Percentiles rank a stretch among this genome's conserved stretches.
Evolutionary conservation across 139 green algal species (phyloP).

Genomic region (Tetraselmis chui): DNA sequence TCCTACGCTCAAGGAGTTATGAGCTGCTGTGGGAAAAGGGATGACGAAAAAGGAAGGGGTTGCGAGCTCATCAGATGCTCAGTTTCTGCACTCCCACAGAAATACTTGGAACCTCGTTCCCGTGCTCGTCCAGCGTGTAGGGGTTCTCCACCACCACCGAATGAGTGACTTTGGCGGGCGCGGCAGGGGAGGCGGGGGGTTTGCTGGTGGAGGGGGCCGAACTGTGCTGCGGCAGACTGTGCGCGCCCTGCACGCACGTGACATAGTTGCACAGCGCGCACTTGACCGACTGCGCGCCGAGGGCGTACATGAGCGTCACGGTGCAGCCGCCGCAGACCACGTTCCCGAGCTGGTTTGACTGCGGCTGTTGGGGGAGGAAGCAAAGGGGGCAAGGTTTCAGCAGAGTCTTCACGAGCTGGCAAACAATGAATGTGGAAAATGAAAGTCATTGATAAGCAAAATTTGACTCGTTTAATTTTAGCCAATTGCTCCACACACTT

Average conservation of each 20-base stretch:
- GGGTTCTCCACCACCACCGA: conserved; percentile 82
- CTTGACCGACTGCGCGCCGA: conserved; percentile 84
- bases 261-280: conserved; percentile 87
- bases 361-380: too few relatives aligned
- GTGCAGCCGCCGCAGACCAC: conserved; percentile 80
- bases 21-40: too few relatives aligned
- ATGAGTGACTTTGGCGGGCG: conserved; percentile 16
- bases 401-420: background rate
- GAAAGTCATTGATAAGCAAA: too few relatives aligned
- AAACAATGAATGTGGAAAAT: background rate
- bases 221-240: background rate
- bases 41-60: too few relatives aligned
- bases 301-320: conserved; percentile 74
- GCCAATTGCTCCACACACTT: too few relatives aligned
- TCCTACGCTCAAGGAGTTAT: too few relatives aligned
- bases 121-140: conserved; percentile 55
- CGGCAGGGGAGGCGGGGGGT: background rate
- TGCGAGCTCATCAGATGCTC: background rate
- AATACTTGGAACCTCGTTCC: conserved; percentile 50
- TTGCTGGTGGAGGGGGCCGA: background rate
- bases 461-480: too few relatives aligned
- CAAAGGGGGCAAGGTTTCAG: background rate
- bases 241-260: conserved; percentile 38
- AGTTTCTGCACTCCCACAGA: background rate
- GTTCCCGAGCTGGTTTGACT: conserved; percentile 63